Conservation (phyloP, 352 stramenopile genomes). For the Phytophthora cactorum region DNA sequence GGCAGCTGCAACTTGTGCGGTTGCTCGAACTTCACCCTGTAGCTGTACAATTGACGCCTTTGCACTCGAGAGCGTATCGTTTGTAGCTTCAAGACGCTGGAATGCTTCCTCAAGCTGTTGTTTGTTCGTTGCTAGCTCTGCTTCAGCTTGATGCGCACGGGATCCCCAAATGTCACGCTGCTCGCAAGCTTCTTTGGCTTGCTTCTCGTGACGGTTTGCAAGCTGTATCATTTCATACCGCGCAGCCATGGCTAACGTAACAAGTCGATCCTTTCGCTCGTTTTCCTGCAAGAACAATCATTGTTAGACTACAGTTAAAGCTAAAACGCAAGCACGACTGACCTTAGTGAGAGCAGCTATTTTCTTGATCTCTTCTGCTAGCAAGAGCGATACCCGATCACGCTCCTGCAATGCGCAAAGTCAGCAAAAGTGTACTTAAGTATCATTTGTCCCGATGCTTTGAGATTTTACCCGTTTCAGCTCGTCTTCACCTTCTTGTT, state of each 20-base stretch:
- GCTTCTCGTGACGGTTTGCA: slow-evolving; percentile 53
- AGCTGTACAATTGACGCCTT: slow-evolving; percentile 44
- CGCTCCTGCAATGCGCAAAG: slow-evolving; percentile 46
- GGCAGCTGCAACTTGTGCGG: slow-evolving; percentile 17
- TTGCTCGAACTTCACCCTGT: slow-evolving; percentile 27
- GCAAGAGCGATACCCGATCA: slow-evolving; percentile 50
- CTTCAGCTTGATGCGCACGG: slow-evolving; percentile 41
- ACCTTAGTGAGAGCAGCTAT: slow-evolving; percentile 70
- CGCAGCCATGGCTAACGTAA: slow-evolving; percentile 79
- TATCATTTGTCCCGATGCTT: too few relatives aligned
- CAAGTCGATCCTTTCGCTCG: slow-evolving; percentile 73
- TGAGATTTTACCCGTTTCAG: slow-evolving; percentile 44
- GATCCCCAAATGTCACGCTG: slow-evolving; percentile 28
- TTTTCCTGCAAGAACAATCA: slow-evolving; percentile 46
- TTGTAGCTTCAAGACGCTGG: slow-evolving; percentile 46
- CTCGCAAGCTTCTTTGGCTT: slow-evolving; percentile 39
- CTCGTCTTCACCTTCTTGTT: slow-evolving; percentile 68
- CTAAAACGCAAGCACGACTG: not conserved
- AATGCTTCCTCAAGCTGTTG: slow-evolving; percentile 59
- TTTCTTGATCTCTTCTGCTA: slow-evolving; percentile 81
- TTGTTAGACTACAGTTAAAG: slow-evolving; percentile 3
- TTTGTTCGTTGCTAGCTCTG: slow-evolving; percentile 45
- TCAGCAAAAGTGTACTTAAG: not conserved
- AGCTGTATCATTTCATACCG: slow-evolving; percentile 71
- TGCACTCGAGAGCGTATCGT: slow-evolving; percentile 36